Base-by-base conservation (phyloP, 2,329 filamentous ascomycete genomes). In the Chaetomiaceae sp. region DNA sequence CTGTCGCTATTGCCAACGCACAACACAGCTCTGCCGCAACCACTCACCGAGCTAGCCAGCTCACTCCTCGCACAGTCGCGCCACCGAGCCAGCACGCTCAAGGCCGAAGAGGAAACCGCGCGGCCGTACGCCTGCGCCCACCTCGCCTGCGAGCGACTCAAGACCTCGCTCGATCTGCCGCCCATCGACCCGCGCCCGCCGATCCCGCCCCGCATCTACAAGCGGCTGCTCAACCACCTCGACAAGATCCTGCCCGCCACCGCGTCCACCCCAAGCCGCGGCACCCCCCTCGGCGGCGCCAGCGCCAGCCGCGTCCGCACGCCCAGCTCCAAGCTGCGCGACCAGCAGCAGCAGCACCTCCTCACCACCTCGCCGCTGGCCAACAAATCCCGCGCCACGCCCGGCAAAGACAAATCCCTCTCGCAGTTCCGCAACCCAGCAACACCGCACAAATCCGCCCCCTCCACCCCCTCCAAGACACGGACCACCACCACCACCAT, bases 41-140 rank as follows among this genome's bases (percentile, higher is more conserved):
- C 81, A n/a, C 78, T 95, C 5, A 65, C 87, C 47, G 79, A 86
- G 47, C 74, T 90, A 9, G 81, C 88, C 1, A 72, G 75, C 42
- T 88, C 84, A 8, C 71, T 95, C 6, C 77, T 94, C 36, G 83
- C 86, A 2, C 88, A 93, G 65, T 94, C 88, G 11, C 81, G 87
- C 27, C 80, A 82, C 60, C 83, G 81, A 58, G 88, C 87, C 40
- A 83, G 80, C 59, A 84, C 78, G 14, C 72, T 96, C 43, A 94
- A 89, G 62, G 76, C 82, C 3, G 88, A 94, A 46, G 89, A 95
- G 64, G 90, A 96, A 64, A 81, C 93, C 54, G 88, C 84, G n/a
- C 78, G 90, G 17, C 75, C 79, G 4, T 93, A 93, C 64, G 86
- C 84, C 4, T 95, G 89, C 63, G 86, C 87, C 12, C 84, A 95